Conservation (phyloP, 2,329 filamentous ascomycete species). For the Cercospora sp. region DNA sequence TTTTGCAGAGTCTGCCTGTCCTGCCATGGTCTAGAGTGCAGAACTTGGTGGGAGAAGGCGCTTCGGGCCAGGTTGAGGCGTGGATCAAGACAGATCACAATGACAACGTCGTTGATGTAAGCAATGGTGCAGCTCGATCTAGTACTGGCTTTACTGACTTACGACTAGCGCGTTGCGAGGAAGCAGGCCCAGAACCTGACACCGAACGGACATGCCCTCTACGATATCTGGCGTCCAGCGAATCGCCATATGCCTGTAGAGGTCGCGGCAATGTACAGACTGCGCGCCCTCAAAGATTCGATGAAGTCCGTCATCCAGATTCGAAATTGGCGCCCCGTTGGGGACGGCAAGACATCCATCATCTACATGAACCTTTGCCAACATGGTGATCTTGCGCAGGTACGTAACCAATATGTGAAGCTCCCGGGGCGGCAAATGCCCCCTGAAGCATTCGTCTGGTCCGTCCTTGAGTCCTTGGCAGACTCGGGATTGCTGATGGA, state of each 20-base stretch:
- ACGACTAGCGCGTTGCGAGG: background rate
- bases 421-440: background rate
- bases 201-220: no score
- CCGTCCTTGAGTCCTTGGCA: background rate
- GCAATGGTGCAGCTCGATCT: background rate
- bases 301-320: background rate
- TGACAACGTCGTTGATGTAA: background rate
- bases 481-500: background rate
- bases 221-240: background rate
- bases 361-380: slow-evolving; percentile 4
- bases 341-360: background rate
- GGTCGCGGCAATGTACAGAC: slow-evolving; percentile 6
- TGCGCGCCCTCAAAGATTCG: background rate
- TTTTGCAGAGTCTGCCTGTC: background rate
- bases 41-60: background rate
- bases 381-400: background rate
- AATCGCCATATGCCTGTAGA: background rate
- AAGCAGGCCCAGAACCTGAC: background rate
- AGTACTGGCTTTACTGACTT: background rate
- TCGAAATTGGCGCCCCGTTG: background rate
- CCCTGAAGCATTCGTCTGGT: slow-evolving; percentile 5
- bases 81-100: background rate
- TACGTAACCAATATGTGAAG: background rate
- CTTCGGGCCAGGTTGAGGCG: background rate
- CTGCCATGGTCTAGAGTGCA: background rate